Base-by-base conservation (phyloP, 2,329 filamentous ascomycete species). In the Cryoendolithus antarcticus region DNA sequence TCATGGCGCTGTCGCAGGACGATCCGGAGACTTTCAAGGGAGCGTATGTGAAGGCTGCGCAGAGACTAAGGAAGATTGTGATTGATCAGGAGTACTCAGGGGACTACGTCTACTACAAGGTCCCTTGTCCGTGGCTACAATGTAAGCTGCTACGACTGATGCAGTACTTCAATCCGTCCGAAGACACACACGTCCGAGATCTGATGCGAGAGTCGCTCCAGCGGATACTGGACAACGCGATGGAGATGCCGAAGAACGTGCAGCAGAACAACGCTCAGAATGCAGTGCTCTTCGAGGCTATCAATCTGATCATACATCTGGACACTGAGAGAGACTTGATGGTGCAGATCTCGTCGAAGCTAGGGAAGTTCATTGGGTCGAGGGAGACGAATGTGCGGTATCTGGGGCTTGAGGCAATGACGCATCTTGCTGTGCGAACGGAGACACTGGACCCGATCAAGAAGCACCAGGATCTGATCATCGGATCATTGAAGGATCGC, bases 181-280 rank as follows among this genome's bases (percentile, higher is more conserved):
- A 96, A 55, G 91, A 98, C 58, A 86, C 82, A 27, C 85, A 95
- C 58, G 78, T 94, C 31, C 82, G 89, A 41, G 81, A 86, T 33
- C 80, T 98, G 64, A 91, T 98, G 47, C 81, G 91, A 35, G 83
- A 94, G 56, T 89, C 88, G 1, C 65, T 98, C 34, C 84, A 93
- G 58, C 86, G 82, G 60, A 93, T 96, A 34, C 71, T 98, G 58
- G 86, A 95, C 53, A 70, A 85, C 30, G 89, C 91, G 1, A 80
- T 93, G 69, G 89, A 96, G 56, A 80, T 85, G 57, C 91, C 86
- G 38, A 98, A 96, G 66, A 98, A 98, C 53, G 91, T 98, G 10
- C 91, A 98, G 62, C 91, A 98, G 59, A 98, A 98, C 62, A 98
- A 98, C 58, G 91, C 91, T 0, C 91, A 96, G 57, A 98, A 98